Evolutionary conservation across 1,139 yeast species (phyloP), one percentile per base, ranked within the genome.

Genomic region (Candida sanyaensis): DNA sequence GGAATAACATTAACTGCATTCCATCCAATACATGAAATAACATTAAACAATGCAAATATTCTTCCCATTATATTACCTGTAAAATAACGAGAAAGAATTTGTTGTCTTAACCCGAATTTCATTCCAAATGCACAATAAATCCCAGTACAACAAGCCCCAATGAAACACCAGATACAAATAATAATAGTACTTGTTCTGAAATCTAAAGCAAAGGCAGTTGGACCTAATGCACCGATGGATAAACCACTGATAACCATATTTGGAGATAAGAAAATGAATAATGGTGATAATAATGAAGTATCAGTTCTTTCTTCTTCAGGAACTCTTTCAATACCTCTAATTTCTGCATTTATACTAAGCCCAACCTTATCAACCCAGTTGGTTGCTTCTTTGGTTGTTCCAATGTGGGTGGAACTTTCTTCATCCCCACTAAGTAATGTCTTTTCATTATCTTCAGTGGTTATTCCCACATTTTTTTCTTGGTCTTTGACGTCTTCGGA

Each of bases 321-420:
- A 24, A 78, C 71, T 48, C 79, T 68, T 54, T 77, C 79, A 41
- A 78, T 66, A 56, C 81, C 81, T 54, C 76, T 68, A 37, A 67
- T 68, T 56, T 76, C 81, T 13, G 80, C 79, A 43, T 71, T 68
- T 39, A 75, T 53, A 36, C 56, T 51, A 33, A 62, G 55, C 1
- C 72, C 74, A 4, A 71, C 32, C 50, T 59, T 66, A 54, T 71
- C 65, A 37, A 72, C 51, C 46, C 62, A 49, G 41, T 63, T 61
- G 2, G 43, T 47, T 6, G 55, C 49, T 37, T 47, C 24, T 9
- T 12, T 30, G 30, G 24, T 13, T 38, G 32, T 29, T 13, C 27
- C 23, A 12, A 21, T 10, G 17, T 27, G 23, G 32, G 24, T 13
- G 32, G 41, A 17, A 28, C 32, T 17, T 13, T 12, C 41, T 5